Evolutionary conservation across 2,329 filamentous ascomycete genomes (phyloP).

Genomic region (Nigrospora osmanthi): DNA sequence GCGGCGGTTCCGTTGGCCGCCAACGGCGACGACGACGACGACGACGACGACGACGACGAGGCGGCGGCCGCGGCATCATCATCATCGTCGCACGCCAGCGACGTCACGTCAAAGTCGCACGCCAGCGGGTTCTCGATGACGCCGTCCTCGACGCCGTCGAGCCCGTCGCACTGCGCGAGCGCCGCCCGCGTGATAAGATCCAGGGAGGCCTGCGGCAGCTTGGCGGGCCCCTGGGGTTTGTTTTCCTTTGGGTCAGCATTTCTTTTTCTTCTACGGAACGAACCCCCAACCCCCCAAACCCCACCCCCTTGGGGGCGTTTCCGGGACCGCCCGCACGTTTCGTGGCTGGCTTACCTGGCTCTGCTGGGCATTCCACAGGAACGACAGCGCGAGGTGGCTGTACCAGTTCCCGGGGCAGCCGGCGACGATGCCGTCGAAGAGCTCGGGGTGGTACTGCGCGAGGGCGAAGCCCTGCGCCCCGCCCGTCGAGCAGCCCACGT

Average conservation of each 20-base stretch:
- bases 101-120: slow-evolving; percentile 25
- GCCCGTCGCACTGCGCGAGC: slow-evolving; percentile 25
- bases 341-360: slow-evolving; percentile 6
- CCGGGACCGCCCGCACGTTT: no score
- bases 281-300: no score
- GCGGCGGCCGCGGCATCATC: slow-evolving; percentile 3
- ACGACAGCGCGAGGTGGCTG: slow-evolving; percentile 12
- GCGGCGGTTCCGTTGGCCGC: slow-evolving; percentile 11
- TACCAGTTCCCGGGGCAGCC: slow-evolving; percentile 28
- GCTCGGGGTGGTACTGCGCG: slow-evolving; percentile 28
- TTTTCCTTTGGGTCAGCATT: no score
- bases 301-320: no score
- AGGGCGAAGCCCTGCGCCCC: slow-evolving; percentile 32
- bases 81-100: slow-evolving; percentile 24
- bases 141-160: slow-evolving; percentile 28
- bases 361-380: slow-evolving; percentile 11
- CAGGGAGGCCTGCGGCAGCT: slow-evolving; percentile 15
- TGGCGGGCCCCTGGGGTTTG: slow-evolving; percentile 3
- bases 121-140: slow-evolving; percentile 28
- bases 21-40: slow-evolving; percentile 20
- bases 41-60: slow-evolving; percentile 14
- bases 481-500: slow-evolving; percentile 30
- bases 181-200: slow-evolving; percentile 24
- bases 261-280: no score
- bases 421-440: slow-evolving; percentile 34